Evolutionary conservation across 345 rosid species (phyloP).

Genomic region (Geranium rotundifolium): DNA sequence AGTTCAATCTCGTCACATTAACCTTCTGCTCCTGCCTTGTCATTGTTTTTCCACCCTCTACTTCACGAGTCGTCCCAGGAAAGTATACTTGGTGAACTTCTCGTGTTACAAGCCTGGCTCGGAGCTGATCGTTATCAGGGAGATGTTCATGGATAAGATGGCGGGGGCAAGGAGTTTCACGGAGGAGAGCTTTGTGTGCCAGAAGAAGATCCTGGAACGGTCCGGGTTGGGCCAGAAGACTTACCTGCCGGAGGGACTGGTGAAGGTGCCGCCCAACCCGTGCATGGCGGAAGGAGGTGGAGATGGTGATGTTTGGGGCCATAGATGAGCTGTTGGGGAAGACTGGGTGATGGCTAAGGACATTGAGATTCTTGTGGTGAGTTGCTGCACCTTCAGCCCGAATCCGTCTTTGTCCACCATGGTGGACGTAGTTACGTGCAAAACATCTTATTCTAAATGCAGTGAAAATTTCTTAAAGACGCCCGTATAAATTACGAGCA

Average conservation of each 20-base stretch:
- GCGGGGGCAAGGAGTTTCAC: slow-evolving; percentile 22
- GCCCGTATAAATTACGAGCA: too few relatives aligned
- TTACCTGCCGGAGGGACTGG: slow-evolving; percentile 32
- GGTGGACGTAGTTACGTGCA: slow-evolving; percentile 6
- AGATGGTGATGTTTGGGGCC: slow-evolving; percentile 21
- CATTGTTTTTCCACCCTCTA: slow-evolving; percentile 35
- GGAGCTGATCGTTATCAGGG: slow-evolving; percentile 25
- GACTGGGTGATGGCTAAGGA: slow-evolving; percentile 34
- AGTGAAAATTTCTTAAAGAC: too few relatives aligned
- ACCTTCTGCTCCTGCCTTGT: slow-evolving; percentile 34
- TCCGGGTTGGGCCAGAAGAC: slow-evolving; percentile 46
- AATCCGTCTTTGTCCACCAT: slow-evolving; percentile 43
- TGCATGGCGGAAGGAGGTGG: slow-evolving; percentile 31
- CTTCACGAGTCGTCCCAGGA: slow-evolving; percentile 30
- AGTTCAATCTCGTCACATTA: slow-evolving; percentile 36
- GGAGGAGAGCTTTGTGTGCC: slow-evolving; percentile 30
- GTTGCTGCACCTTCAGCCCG: slow-evolving; percentile 42
- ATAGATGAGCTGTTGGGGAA: slow-evolving; percentile 36
- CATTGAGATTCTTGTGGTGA: slow-evolving; percentile 38
- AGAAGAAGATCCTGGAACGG: slow-evolving; percentile 37
- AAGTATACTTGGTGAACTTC: slow-evolving; percentile 36
- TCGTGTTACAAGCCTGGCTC: slow-evolving; percentile 33
- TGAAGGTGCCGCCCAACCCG: slow-evolving; percentile 33
- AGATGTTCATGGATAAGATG: slow-evolving; percentile 29
- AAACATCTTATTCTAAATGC: too few relatives aligned